phyloP scores from a whole-genome alignment of 1,284 basidiomycete genomes.

The Apiotrichum gracile region DNA sequence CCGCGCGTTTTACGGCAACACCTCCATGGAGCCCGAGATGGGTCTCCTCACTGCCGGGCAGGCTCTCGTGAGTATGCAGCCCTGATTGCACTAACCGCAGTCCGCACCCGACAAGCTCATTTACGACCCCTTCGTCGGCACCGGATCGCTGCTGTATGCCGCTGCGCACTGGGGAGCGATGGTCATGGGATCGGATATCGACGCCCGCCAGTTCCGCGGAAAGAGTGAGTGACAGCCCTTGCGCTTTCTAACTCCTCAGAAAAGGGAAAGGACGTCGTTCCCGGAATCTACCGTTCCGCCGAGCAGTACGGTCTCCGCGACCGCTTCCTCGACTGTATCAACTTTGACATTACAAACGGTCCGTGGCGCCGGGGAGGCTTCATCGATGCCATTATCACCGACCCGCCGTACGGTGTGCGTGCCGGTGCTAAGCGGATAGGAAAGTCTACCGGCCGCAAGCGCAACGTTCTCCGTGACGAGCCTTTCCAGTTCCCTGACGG shows the following conservation, averaged over 20 bases:
- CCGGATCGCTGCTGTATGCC: constrained; percentile 87
- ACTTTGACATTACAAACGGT: constrained; percentile 83
- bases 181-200: constrained; percentile 91
- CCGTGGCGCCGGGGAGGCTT: constrained; percentile 82
- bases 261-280: constrained; percentile 39
- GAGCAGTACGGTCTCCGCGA: constrained; percentile 73
- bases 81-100: constrained; percentile 45
- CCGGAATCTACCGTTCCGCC: constrained; percentile 75
- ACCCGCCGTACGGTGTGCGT: constrained; percentile 91
- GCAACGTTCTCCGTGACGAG: constrained; percentile 37
- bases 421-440: constrained; percentile 95
- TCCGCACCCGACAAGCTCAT: constrained; percentile 80
- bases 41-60: constrained; percentile 95
- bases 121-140: constrained; percentile 96
- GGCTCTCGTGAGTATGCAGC: constrained; percentile 57
- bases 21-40: constrained; percentile 95
- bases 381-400: constrained; percentile 91
- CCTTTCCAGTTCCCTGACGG: constrained; percentile 44
- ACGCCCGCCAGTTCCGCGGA: constrained; percentile 92
- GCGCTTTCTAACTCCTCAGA: constrained; percentile 32
- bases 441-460: constrained; percentile 49
- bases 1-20: constrained; percentile 87
- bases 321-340: constrained; percentile 75
- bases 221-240: constrained; percentile 53
- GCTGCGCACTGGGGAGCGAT: constrained; percentile 80